Conservation (phyloP, 176 grass and related monocot genomes). For the Miscanthus lutarioriparius region DNA sequence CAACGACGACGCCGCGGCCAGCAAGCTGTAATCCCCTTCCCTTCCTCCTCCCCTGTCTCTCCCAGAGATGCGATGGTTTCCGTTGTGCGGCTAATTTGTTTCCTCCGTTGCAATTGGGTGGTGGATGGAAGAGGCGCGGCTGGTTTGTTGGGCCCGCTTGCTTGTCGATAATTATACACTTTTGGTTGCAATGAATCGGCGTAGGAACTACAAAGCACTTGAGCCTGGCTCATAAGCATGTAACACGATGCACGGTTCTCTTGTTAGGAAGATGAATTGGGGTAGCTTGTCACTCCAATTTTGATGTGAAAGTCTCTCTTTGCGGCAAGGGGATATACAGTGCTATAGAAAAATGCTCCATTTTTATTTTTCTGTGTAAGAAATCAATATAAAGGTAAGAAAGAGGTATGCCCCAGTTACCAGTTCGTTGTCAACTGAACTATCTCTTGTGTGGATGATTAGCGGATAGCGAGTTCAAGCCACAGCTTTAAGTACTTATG, state of each 20-base stretch:
- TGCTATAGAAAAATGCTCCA: background rate
- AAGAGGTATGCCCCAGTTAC: background rate
- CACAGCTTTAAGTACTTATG: background rate
- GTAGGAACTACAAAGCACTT: background rate
- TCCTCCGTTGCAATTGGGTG: background rate
- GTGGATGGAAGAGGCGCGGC: background rate
- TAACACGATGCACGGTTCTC: background rate
- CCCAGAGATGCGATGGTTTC: background rate
- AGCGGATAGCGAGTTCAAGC: background rate
- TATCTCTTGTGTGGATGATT: background rate
- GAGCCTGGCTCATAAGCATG: background rate
- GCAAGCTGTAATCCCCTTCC: conserved; percentile 64
- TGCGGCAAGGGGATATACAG: background rate
- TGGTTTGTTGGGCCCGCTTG: background rate
- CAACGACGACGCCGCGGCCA: conserved; percentile 91
- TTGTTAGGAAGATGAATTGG: background rate
- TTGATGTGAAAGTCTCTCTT: background rate
- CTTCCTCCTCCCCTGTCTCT: background rate
- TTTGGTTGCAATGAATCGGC: background rate
- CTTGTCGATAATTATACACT: background rate
- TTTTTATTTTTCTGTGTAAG: background rate
- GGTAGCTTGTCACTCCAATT: background rate
- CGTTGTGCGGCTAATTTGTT: background rate
- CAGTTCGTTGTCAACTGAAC: background rate
- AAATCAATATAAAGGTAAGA: background rate